Percentiles rank a stretch among this genome's conserved stretches.
phyloP scores from a whole-genome alignment of 352 stramenopile species.

The Hyaloperonospora brassicae region DNA sequence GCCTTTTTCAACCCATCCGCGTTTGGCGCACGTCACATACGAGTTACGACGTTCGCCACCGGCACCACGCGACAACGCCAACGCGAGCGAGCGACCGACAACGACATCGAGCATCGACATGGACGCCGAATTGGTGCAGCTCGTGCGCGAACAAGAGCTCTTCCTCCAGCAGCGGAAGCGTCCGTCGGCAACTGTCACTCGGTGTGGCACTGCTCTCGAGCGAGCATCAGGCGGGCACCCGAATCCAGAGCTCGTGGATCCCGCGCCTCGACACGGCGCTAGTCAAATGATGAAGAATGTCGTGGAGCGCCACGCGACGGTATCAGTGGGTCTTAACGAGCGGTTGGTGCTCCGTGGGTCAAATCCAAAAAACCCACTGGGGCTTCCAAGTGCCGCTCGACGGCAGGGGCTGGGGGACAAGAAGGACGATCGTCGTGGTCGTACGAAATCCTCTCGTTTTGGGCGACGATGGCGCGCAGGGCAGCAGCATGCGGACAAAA shows the following conservation, averaged over 20 bases:
- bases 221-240: neutral
- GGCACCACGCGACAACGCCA: no score
- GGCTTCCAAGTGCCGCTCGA: conserved; percentile 48
- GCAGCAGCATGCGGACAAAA: conserved; percentile 1
- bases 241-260: conserved; percentile 6
- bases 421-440: no score
- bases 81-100: no score
- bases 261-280: conserved; percentile 9
- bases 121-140: conserved; percentile 67
- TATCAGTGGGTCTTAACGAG: conserved; percentile 14
- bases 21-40: neutral
- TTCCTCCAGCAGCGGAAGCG: conserved; percentile 56
- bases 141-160: conserved; percentile 74
- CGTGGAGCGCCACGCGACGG: conserved; percentile 50
- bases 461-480: conserved; percentile 37
- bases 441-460: conserved; percentile 29
- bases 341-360: no score
- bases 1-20: neutral
- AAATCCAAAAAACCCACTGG: conserved; percentile 23
- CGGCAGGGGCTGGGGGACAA: conserved; percentile 21
- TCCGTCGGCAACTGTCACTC: conserved; percentile 53
- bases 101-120: conserved; percentile 36
- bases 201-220: conserved; percentile 5
- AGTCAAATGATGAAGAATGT: conserved; percentile 47
- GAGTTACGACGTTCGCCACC: conserved; percentile 9